Evolutionary conservation across 2,329 filamentous ascomycete genomes (phyloP).

Genomic region (Torrubiella hemipterigena): DNA sequence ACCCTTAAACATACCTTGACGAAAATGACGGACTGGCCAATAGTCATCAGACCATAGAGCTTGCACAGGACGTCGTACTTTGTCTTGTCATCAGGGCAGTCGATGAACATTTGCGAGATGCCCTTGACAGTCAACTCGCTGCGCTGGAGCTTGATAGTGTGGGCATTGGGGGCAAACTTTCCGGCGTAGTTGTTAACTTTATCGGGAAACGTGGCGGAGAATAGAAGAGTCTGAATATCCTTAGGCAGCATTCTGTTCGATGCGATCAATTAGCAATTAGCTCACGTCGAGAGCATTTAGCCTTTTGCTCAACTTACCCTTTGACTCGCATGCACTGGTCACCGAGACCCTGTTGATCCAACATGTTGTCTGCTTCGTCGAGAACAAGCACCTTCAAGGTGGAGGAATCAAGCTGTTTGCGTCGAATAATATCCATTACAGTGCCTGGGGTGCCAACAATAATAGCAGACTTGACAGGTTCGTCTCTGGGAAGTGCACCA

Average conservation of each 20-base stretch:
- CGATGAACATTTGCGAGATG: slow-evolving; percentile 96
- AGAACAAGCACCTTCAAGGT: slow-evolving; percentile 75
- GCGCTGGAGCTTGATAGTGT: slow-evolving; percentile 76
- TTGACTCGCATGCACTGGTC: slow-evolving; percentile 92
- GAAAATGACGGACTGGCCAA: slow-evolving; percentile 96
- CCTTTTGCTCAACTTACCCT: slow-evolving; percentile 33
- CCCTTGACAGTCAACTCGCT: slow-evolving; percentile 92
- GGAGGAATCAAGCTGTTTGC: slow-evolving; percentile 59
- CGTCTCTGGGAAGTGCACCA: slow-evolving; percentile 56
- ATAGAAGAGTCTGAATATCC: slow-evolving; percentile 76
- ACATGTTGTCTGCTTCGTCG: slow-evolving; percentile 98
- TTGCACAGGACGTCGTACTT: slow-evolving; percentile 86
- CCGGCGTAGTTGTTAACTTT: slow-evolving; percentile 75
- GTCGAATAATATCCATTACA: slow-evolving; percentile 74
- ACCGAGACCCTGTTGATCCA: slow-evolving; percentile 88
- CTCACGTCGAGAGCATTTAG: neutral
- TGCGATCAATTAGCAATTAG: slow-evolving; percentile 17
- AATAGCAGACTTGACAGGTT: slow-evolving; percentile 61
- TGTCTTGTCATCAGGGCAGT: slow-evolving; percentile 68
- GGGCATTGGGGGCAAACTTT: slow-evolving; percentile 74
- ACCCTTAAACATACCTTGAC: slow-evolving; percentile 55
- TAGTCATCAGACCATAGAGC: slow-evolving; percentile 91
- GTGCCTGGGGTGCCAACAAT: slow-evolving; percentile 92
- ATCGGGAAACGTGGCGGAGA: slow-evolving; percentile 87
- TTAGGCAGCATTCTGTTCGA: slow-evolving; percentile 64